Evolutionary conservation across 352 stramenopile genomes (phyloP).

Genomic region (Phytophthora aleatoria): DNA sequence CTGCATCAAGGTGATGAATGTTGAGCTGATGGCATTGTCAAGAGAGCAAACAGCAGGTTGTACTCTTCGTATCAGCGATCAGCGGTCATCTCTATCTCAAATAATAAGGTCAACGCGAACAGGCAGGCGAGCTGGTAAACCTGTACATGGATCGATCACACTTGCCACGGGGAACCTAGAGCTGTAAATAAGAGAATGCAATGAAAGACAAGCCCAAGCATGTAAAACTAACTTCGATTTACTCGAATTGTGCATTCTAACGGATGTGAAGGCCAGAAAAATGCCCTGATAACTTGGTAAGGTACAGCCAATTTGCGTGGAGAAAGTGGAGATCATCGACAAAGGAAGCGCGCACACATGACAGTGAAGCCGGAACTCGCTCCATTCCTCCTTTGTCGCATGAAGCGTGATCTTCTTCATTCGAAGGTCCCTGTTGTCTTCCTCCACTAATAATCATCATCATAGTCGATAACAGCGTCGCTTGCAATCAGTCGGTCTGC

Average conservation of each 20-base stretch:
- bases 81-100: too few species aligned
- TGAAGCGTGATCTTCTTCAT: conserved; percentile 21
- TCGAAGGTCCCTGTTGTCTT: conserved; percentile 15
- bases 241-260: conserved; percentile 29
- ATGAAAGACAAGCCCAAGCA: background rate
- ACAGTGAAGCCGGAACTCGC: too few species aligned
- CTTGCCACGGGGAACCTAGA: background rate
- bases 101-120: background rate
- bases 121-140: conserved; percentile 5
- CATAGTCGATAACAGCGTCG: conserved; percentile 51
- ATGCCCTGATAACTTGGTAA: conserved; percentile 23
- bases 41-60: conserved; percentile 13
- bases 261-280: conserved; percentile 17
- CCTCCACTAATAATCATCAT: conserved; percentile 55
- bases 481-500: conserved; percentile 59
- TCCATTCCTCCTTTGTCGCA: conserved; percentile 10
- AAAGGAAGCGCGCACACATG: background rate
- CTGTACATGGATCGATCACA: background rate
- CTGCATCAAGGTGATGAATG: background rate
- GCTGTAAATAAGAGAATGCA: background rate
- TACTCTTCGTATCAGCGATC: background rate
- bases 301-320: conserved; percentile 33
- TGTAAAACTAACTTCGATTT: conserved; percentile 36
- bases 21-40: conserved; percentile 1
- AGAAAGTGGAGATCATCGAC: conserved; percentile 6